Percentiles rank a stretch among this genome's conserved stretches.
Evolutionary conservation across 176 grass and related monocot species (phyloP).

Genomic region (Poa annua): DNA sequence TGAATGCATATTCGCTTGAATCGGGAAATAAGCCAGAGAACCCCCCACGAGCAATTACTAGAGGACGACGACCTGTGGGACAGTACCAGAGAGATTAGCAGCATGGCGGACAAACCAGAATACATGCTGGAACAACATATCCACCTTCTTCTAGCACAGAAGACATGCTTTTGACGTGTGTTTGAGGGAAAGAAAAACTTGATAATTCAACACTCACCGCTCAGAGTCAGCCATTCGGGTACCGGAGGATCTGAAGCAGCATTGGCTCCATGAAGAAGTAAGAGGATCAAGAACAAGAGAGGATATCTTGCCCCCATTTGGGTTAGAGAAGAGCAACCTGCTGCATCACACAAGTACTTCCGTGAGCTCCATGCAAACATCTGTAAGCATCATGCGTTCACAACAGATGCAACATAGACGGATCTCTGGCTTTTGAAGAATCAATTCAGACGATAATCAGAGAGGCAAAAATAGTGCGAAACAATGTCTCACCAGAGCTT

Average conservation of each 20-base stretch:
- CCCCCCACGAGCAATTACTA: constrained; percentile 24
- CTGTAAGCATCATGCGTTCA: background rate
- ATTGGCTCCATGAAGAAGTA: constrained; percentile 56
- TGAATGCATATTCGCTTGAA: background rate
- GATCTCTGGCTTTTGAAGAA: constrained; percentile 7
- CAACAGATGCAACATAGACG: background rate
- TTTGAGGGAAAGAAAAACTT: constrained; percentile 36
- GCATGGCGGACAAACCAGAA: background rate
- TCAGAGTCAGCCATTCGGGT: constrained; percentile 72
- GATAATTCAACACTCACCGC: constrained; percentile 44
- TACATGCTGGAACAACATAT: constrained; percentile 12
- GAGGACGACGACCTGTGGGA: background rate
- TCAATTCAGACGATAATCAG: constrained; percentile 18
- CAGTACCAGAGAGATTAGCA: background rate
- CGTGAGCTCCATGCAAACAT: constrained; percentile 2
- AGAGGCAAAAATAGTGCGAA: background rate
- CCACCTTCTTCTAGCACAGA: constrained; percentile 11
- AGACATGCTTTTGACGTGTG: background rate
- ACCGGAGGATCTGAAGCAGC: constrained; percentile 44
- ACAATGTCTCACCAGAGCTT: constrained; percentile 1
- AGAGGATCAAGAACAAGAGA: constrained; percentile 56
- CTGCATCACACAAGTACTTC: constrained; percentile 40
- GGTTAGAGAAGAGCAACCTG: constrained; percentile 53
- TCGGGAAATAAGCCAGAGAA: constrained; percentile 10
- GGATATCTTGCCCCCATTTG: constrained; percentile 57